Base-by-base conservation (phyloP, 2,329 filamentous ascomycete species). In the Phialocephala sp. region DNA sequence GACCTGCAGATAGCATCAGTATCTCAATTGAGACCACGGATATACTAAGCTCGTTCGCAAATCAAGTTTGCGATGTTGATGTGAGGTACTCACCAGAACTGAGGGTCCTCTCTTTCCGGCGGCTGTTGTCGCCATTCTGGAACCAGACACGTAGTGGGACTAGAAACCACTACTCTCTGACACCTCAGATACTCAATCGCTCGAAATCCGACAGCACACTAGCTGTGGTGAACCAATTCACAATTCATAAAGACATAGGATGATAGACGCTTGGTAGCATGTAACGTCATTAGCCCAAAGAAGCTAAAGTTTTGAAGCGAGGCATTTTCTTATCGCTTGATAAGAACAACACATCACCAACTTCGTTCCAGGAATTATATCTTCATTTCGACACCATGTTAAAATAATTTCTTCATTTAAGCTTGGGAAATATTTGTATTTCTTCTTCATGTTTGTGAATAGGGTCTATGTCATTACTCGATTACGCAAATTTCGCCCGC, bases 21-120 rank as follows among this genome's bases (percentile, higher is more conserved):
- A 57, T 66, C 55, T 62, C 41, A 41, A 52, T 35, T 55, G 54
- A 27, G 62, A 35, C 11, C 15, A 35, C 12, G 5, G 50, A 35
- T 18, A 43, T 43, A n/a, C 45, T n/a, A 1, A 4, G 20, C 12
- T 24, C 4, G 45, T 14, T 11, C 24, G 3, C 8, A 20, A 2
- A 27, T n/a, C 20, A 52, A 24, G 47, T 14, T 8, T 62, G 45
- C 15, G 20, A 56, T n/a, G 39, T 12, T 35, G 27, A 61, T 11
- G 8, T 2, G 5, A 12, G 14, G 36, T 36, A 72, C 80, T 62
- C 80, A 89, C 87, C 77, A 89, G 79, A 66, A 88, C 86, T 60
- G 87, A 87, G n/a, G 85, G 85, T 18, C 84, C 82, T 73, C 85
- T 81, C 75, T 87, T 88, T 60, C 70, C 69, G 39, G 50, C 50